Evolutionary conservation across 148 eudicot genomes (phyloP), one percentile per base, ranked within the genome.

Genomic region (Rhododendron ferrugineum): DNA sequence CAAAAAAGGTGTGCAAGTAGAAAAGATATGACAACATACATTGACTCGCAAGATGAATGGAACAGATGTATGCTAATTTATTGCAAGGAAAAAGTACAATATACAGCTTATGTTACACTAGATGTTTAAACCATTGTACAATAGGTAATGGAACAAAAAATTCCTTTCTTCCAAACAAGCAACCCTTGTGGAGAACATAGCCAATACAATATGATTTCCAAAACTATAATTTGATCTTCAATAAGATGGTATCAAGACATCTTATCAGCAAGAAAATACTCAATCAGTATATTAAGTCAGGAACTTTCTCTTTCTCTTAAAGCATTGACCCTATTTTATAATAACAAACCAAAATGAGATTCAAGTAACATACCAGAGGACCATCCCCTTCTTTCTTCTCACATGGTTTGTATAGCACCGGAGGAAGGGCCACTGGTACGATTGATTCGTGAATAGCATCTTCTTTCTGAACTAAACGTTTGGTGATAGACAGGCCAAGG

Each of bases 401-500:
- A 84, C 54, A 87, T 82, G 87, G 92, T 87, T 91, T 92, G 83
- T 91, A 97, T 49, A 97, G 89, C 85, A 83, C 44, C 50, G 91
- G 70, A 54, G 98, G 98, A 78, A 97, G 88, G 82, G 91, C 86
- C 82, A 94, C 89, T 64, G 94, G 84, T 64, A 88, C 89, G 49
- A 44, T 78, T 28, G 79, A 85, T 82, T 88, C 91, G 28, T 82
- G 88, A 85, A 81, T 84, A 86, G 89, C 92, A 58, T 89, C 94
- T 86, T 90, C 87, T n/a, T 89, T 92, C 78, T 85, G 86, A 80
- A 85, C 89, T 49, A 97, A 89, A 75, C 91, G 96, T 91, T 95
- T 94, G 78, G 88, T 86, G 70, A 95, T 88, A 88, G 94, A 78
- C 75, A 95, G 87, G 78, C 98, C 98, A 87, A 97, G 91, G 77